A percentile compares a stretch with the other conserved stretches of the same genome.
phyloP scores from a whole-genome alignment of 2,329 filamentous ascomycete species.

The Thyridium curvatum region DNA sequence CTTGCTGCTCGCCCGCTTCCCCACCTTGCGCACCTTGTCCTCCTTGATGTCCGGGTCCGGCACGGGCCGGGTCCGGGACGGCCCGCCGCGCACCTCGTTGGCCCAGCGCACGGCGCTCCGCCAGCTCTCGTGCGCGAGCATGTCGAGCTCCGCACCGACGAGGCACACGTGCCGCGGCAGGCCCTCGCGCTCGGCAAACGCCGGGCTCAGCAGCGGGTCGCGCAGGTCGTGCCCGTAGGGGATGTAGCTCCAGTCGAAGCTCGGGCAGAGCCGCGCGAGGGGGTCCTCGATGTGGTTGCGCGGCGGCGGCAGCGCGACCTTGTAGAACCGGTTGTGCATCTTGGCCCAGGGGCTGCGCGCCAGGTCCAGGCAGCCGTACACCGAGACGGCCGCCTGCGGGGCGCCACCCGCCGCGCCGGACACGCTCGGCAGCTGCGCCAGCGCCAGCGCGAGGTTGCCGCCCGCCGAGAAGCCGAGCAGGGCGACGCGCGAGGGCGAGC shows the following conservation, averaged over 20 bases:
- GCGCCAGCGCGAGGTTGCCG: conserved; percentile 37
- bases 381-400: conserved; percentile 27
- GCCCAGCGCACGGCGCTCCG: conserved; percentile 26
- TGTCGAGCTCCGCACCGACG: conserved; percentile 36
- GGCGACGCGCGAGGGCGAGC: conserved; percentile 20
- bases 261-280: conserved; percentile 16
- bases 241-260: conserved; percentile 36
- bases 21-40: conserved; percentile 6
- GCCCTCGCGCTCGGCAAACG: conserved; percentile 18
- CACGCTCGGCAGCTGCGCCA: conserved; percentile 29
- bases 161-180: conserved; percentile 36
- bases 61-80: conserved; percentile 1
- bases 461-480: conserved; percentile 44
- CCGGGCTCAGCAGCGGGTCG: conserved; percentile 34
- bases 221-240: conserved; percentile 23
- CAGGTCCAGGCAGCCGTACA: conserved; percentile 38
- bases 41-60: conserved; percentile 9
- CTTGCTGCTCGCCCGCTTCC: conserved; percentile 11
- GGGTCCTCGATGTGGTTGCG: conserved; percentile 17
- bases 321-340: conserved; percentile 24
- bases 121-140: conserved; percentile 35
- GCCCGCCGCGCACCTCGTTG: conserved; percentile 16
- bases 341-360: conserved; percentile 21
- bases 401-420: conserved; percentile 6
- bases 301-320: conserved; percentile 20